phyloP scores from a whole-genome alignment of 371 early-diverging fungal genomes.

The Umbelopsis sp. region DNA sequence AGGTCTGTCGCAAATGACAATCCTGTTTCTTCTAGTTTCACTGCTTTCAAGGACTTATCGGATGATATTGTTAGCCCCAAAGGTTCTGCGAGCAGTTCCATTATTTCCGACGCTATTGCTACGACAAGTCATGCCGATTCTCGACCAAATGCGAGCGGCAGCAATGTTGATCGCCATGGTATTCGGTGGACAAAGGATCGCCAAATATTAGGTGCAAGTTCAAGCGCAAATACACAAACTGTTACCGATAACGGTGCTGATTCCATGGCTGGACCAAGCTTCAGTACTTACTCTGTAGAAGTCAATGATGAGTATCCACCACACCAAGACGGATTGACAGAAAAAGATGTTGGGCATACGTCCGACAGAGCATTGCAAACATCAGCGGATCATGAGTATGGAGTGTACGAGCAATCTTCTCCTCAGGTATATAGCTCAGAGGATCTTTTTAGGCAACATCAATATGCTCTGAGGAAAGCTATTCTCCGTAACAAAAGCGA shows the following conservation, averaged over 20 bases:
- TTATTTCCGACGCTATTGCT: not conserved
- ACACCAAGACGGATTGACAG: not conserved
- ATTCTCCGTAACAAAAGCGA: slow-evolving; percentile 3
- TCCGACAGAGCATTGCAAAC: not conserved
- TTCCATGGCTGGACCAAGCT: slow-evolving; percentile 16
- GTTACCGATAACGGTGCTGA: not conserved
- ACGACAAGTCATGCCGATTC: not conserved
- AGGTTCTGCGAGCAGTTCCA: not conserved
- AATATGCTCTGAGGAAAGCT: not conserved
- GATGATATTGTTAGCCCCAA: not conserved
- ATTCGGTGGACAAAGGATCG: slow-evolving; percentile 7
- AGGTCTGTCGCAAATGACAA: not conserved
- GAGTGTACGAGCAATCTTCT: not conserved
- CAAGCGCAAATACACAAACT: not conserved
- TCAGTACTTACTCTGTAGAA: slow-evolving; percentile 1
- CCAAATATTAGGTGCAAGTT: not conserved
- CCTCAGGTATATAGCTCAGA: not conserved
- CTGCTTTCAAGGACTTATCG: not conserved
- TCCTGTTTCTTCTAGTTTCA: not conserved
- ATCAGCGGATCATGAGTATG: not conserved
- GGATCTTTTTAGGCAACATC: not conserved
- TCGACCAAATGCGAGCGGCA: not conserved
- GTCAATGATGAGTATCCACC: not conserved
- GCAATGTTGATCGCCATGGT: not conserved
- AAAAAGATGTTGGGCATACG: not conserved